These are phyloP conservation scores for Stagonosporopsis cucurbitacearum DNA, from an alignment of 2,329 filamentous ascomycete genomes.

Conservation along the genomic window DNA sequence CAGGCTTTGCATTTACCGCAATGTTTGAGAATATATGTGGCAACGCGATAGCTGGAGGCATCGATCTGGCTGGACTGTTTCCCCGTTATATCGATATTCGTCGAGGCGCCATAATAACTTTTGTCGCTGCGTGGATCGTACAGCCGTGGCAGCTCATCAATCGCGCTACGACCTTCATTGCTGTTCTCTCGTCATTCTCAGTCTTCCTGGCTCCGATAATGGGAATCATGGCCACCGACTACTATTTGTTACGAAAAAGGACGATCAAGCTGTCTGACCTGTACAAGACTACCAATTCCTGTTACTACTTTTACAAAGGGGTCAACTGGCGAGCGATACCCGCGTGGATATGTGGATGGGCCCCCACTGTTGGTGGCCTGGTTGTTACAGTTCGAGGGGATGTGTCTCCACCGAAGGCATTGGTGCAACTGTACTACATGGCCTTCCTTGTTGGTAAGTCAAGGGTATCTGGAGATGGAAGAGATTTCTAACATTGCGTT, in stretches of 20 bases:
- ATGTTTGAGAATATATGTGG: conserved; percentile 53
- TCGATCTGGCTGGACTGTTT: conserved; percentile 46
- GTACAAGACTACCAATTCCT: conserved; percentile 44
- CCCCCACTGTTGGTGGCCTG: conserved; percentile 53
- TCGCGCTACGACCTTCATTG: conserved; percentile 45
- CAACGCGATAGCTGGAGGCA: conserved; percentile 45
- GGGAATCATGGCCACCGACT: conserved; percentile 50
- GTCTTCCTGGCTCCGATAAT: conserved; percentile 51
- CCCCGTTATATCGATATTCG: conserved; percentile 46
- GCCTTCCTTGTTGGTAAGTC: conserved; percentile 54
- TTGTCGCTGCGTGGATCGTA: conserved; percentile 45
- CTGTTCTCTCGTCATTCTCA: conserved; percentile 52
- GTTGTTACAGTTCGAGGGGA: conserved; percentile 47
- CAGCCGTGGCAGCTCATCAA: conserved; percentile 50
- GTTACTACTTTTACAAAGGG: conserved; percentile 55
- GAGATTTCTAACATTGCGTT: neutral
- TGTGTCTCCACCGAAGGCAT: conserved; percentile 41
- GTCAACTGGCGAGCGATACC: conserved; percentile 54
- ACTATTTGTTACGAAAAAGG: conserved; percentile 46
- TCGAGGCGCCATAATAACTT: conserved; percentile 46
- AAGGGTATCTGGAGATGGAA: neutral
- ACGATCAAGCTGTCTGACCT: conserved; percentile 48
- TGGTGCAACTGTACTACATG: conserved; percentile 57
- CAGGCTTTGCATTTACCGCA: conserved; percentile 45
- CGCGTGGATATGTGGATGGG: conserved; percentile 55